A percentile compares a stretch with the other conserved stretches of the same genome.
Evolutionary conservation across 1,284 basidiomycete species (phyloP).

Genomic region (Stereum hirsutum): DNA sequence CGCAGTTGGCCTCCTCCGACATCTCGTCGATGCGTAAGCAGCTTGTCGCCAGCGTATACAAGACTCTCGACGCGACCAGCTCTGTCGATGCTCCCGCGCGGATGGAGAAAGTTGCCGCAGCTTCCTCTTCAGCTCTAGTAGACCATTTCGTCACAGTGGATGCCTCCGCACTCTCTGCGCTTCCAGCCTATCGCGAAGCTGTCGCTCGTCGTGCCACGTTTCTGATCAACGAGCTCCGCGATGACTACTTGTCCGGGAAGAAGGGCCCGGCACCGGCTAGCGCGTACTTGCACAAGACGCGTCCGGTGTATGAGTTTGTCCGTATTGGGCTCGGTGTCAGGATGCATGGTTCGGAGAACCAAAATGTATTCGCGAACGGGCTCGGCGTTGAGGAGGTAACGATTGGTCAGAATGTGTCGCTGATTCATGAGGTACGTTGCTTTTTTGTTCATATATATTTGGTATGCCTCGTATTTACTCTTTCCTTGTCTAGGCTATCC

Average conservation of each 20-base stretch:
- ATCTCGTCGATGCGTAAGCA: conserved; percentile 22
- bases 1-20: conserved; percentile 25
- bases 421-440: conserved; percentile 74
- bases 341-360: conserved; percentile 71
- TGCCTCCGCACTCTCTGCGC: conserved; percentile 16
- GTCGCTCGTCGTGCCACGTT: conserved; percentile 36
- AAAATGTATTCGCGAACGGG: conserved; percentile 42
- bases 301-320: conserved; percentile 63
- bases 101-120: conserved; percentile 58
- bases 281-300: conserved; percentile 51
- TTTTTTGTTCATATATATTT: too few species aligned
- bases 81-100: conserved; percentile 60
- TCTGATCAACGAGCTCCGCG: conserved; percentile 40
- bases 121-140: conserved; percentile 49
- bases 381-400: conserved; percentile 51
- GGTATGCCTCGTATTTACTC: too few species aligned
- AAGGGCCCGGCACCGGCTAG: conserved; percentile 52
- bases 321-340: conserved; percentile 53
- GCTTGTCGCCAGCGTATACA: conserved; percentile 32
- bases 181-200: conserved; percentile 42
- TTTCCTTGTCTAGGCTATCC: conserved; percentile 48
- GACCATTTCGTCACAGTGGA: conserved; percentile 36
- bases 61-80: conserved; percentile 54
- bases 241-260: conserved; percentile 43
- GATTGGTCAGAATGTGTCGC: conserved; percentile 55